Evolutionary conservation across 1,284 basidiomycete genomes (phyloP).

Genomic region (Lignosus rhinocerotis): DNA sequence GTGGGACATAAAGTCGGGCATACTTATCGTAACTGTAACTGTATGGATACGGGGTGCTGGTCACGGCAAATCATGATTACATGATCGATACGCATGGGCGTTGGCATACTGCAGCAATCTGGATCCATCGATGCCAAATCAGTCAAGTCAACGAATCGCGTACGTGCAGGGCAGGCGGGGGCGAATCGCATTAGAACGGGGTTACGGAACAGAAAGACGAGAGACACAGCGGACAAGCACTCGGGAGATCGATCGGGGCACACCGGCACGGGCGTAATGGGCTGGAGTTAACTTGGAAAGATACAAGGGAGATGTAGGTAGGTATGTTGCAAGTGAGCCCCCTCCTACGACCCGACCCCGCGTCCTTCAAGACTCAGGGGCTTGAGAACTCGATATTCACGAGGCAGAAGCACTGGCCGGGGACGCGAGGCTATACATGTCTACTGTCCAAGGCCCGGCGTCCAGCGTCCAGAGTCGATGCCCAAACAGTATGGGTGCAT

Average conservation of each 20-base stretch:
- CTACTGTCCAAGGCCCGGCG: too few species aligned
- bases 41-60: not conserved
- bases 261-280: conserved; percentile 3
- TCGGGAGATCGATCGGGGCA: conserved; percentile 8
- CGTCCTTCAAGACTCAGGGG: too few species aligned
- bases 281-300: not conserved
- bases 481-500: not conserved
- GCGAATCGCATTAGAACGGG: too few species aligned
- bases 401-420: too few species aligned
- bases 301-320: not conserved
- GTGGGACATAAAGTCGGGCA: not conserved
- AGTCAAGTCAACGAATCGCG: too few species aligned
- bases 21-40: not conserved
- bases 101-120: not conserved
- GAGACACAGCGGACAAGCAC: conserved; percentile 5
- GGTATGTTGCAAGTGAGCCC: not conserved
- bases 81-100: not conserved
- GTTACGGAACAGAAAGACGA: not conserved
- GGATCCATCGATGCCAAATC: too few species aligned
- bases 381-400: too few species aligned
- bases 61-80: not conserved
- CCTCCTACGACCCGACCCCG: too few species aligned
- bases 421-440: too few species aligned
- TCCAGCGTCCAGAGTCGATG: too few species aligned
- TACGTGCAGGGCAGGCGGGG: not conserved